Percentiles rank a stretch among this genome's conserved stretches.
These are phyloP conservation scores for Chaetomiaceae sp. DNA, from an alignment of 2,329 filamentous ascomycete genomes.

Conservation along the genomic window DNA sequence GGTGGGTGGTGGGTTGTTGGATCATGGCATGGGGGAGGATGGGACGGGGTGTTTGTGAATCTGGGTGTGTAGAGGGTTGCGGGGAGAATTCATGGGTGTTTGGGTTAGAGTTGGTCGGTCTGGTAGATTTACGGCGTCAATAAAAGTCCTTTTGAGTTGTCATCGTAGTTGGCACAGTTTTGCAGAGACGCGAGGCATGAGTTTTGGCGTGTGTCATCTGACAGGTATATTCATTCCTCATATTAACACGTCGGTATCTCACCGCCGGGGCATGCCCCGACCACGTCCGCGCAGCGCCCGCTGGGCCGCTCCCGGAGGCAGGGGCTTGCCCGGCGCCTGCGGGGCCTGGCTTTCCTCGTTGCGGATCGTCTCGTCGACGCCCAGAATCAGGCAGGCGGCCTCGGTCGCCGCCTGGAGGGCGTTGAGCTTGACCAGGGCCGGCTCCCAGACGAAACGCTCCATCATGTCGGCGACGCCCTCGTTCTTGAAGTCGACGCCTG, in stretches of 20 bases:
- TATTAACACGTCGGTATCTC: constrained; percentile 24
- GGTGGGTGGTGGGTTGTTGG: neutral
- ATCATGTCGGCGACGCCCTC: constrained; percentile 95
- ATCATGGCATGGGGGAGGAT: neutral
- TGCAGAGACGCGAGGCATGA: too few species aligned
- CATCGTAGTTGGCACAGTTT: too few species aligned
- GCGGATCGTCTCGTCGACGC: constrained; percentile 96
- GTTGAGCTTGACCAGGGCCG: constrained; percentile 92
- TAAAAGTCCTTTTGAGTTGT: too few species aligned
- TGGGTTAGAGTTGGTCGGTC: too few species aligned
- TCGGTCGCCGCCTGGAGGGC: constrained; percentile 94
- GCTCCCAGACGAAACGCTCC: constrained; percentile 96
- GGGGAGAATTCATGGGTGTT: too few species aligned
- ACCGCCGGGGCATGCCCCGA: constrained; percentile 84
- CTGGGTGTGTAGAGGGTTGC: too few species aligned
- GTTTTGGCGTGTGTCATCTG: neutral
- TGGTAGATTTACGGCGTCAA: too few species aligned
- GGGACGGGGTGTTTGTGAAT: neutral
- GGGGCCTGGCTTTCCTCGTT: constrained; percentile 90
- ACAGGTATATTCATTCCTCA: constrained; percentile 5
- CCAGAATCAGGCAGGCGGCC: constrained; percentile 89
- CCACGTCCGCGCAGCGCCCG: constrained; percentile 78
- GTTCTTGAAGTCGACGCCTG: constrained; percentile 88
- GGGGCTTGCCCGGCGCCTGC: constrained; percentile 69
- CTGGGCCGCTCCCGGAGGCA: constrained; percentile 81